A percentile compares a stretch with the other conserved stretches of the same genome.
Evolutionary conservation across 129 eudicot genomes (phyloP).

Genomic region (Lonicera japonica): DNA sequence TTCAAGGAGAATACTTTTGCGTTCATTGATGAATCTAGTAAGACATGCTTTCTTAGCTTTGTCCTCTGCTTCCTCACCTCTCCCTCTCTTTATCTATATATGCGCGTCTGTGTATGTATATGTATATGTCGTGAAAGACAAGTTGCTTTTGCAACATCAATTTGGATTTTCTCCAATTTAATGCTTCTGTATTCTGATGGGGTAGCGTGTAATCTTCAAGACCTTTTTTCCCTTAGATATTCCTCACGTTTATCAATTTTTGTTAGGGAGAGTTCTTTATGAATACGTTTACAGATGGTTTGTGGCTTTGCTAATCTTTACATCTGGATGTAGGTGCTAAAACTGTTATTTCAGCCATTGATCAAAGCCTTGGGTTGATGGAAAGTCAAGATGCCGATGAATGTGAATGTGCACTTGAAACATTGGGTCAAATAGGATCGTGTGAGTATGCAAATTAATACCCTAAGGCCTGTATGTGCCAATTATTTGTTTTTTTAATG

Average conservation of each 20-base stretch:
- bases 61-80: not conserved
- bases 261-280: not conserved
- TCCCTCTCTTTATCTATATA: not conserved
- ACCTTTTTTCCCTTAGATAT: no score
- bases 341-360: conserved; percentile 66
- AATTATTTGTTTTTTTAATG: not conserved
- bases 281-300: not conserved
- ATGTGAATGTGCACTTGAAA: conserved; percentile 89
- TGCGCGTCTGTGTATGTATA: no score
- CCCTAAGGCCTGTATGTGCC: no score
- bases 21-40: conserved; percentile 60
- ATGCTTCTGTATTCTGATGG: no score
- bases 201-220: no score
- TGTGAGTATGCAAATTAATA: conserved; percentile 48
- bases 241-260: no score
- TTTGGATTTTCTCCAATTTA: no score
- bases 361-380: conserved; percentile 42
- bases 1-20: conserved; percentile 57
- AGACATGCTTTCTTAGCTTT: not conserved
- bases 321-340: conserved; percentile 39
- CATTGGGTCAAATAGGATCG: conserved; percentile 86
- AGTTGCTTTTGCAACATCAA: no score
- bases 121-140: not conserved
- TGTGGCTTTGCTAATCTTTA: not conserved
- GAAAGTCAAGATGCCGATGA: conserved; percentile 80